Conservation (phyloP, 2,329 filamentous ascomycete species). For the Sarocladium strictum region DNA sequence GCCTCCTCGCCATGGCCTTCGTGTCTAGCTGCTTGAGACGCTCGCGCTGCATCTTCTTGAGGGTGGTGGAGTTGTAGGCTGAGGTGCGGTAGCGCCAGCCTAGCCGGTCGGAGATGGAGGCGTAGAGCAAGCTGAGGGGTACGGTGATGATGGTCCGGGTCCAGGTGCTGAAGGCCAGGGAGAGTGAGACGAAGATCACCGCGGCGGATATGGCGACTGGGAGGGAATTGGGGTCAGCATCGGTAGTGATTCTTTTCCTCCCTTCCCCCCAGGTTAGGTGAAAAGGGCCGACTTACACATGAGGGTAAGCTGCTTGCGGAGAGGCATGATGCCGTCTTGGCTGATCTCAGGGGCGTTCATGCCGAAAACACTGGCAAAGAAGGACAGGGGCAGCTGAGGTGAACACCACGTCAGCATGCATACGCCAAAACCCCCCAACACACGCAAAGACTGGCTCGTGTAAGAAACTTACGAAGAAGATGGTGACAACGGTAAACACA, state of each 20-base stretch:
- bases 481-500: slow-evolving; percentile 40
- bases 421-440: too few species aligned
- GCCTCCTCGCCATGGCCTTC: slow-evolving; percentile 10
- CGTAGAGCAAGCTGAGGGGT: slow-evolving; percentile 10
- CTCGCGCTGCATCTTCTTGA: slow-evolving; percentile 12
- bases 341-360: slow-evolving; percentile 28
- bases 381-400: slow-evolving; percentile 29
- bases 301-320: slow-evolving; percentile 14
- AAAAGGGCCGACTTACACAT: slow-evolving; percentile 18
- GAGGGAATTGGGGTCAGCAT: neutral
- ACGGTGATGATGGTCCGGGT: slow-evolving; percentile 14
- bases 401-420: neutral
- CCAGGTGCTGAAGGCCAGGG: slow-evolving; percentile 18
- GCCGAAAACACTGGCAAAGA: slow-evolving; percentile 31
- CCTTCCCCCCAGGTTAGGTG: too few species aligned
- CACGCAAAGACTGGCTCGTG: too few species aligned
- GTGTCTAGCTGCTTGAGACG: slow-evolving; percentile 13
- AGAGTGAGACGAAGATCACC: slow-evolving; percentile 15
- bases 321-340: slow-evolving; percentile 12
- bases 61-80: slow-evolving; percentile 12
- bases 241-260: too few species aligned
- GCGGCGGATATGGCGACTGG: slow-evolving; percentile 15
- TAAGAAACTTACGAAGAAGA: slow-evolving; percentile 34
- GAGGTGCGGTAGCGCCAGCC: slow-evolving; percentile 13
- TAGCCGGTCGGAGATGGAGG: slow-evolving; percentile 11